Conservation (phyloP, 2,329 filamentous ascomycete species). For the Paracoccidioides brasiliensis region DNA sequence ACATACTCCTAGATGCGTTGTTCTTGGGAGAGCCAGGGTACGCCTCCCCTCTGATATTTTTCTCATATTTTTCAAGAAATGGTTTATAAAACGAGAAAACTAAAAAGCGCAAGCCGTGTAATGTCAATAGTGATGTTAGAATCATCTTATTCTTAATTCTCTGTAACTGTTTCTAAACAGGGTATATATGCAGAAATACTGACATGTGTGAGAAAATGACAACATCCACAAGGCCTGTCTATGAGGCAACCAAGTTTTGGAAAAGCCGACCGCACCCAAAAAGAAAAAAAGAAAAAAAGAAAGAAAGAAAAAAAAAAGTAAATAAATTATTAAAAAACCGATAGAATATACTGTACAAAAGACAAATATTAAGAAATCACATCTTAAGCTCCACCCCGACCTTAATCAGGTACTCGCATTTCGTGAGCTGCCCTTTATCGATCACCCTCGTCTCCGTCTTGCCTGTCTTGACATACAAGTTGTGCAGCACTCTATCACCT, state of each 20-base stretch:
- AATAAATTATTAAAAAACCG: not conserved
- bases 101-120: not conserved
- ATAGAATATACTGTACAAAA: too few species aligned
- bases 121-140: not conserved
- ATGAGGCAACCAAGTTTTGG: too few species aligned
- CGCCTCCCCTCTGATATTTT: not conserved
- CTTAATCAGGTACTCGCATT: conserved; percentile 38
- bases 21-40: not conserved
- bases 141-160: not conserved
- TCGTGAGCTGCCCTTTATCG: conserved; percentile 24
- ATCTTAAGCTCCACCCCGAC: conserved; percentile 39
- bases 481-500: conserved; percentile 16
- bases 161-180: not conserved
- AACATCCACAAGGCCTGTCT: too few species aligned
- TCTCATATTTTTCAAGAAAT: not conserved
- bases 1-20: not conserved
- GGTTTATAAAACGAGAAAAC: not conserved
- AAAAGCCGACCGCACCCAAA: too few species aligned
- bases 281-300: not conserved
- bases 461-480: conserved; percentile 34
- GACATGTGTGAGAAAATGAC: too few species aligned
- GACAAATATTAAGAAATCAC: conserved; percentile 15
- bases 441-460: conserved; percentile 37
- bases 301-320: not conserved
- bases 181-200: not conserved